Base-by-base conservation (phyloP, 108 stramenopile species). In the Bacterosira constricta region DNA sequence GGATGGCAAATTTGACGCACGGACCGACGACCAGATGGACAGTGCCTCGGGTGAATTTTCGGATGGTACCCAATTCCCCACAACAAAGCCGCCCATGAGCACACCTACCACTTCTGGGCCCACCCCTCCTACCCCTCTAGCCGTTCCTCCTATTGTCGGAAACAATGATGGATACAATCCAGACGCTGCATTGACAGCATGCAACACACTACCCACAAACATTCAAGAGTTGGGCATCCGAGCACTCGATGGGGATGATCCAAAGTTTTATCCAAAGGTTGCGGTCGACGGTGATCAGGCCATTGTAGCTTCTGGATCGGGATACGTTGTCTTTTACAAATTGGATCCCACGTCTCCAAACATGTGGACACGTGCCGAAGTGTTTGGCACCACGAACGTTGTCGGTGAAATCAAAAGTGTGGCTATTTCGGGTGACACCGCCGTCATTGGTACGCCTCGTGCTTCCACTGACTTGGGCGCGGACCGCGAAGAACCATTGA, bases 221-320 rank as follows among this genome's bases (percentile, higher is more conserved):
- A 56, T 56, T 36, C 61, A 62, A 23, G 42, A 62, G 21, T 38
- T 62, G 21, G 68, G 56, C 42, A 30, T 69, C 17, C 37, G 3
- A 23, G 37, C 30, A 35, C 36, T 69, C 20, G 27, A 10, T 17
- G 68, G 6, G 15, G 46, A 31, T 18, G 17, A 69, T 9, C 68
- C 68, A 0, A 38, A 47, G 27, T 18, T 59, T 30, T 32, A 69
- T 9, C 68, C 68, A 0, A 38, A 47, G 27, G 31, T 59, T 30
- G 68, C 68, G 17, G 39, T 59, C 15, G 68, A 69, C 41, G 68
- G 68, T 17, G 29, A 54, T 46, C 46, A 69, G 45, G 68, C 68
- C 25, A 46, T 69, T 0, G 42, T 69, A 13, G 68, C 39, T 5
- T 45, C 56, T 26, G 68, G 68, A n/a, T 36, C 56, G 34, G 68